Evolutionary conservation across 495 filamentous ascomycete genomes (phyloP).

Genomic region (Trichoderma erinaceum): DNA sequence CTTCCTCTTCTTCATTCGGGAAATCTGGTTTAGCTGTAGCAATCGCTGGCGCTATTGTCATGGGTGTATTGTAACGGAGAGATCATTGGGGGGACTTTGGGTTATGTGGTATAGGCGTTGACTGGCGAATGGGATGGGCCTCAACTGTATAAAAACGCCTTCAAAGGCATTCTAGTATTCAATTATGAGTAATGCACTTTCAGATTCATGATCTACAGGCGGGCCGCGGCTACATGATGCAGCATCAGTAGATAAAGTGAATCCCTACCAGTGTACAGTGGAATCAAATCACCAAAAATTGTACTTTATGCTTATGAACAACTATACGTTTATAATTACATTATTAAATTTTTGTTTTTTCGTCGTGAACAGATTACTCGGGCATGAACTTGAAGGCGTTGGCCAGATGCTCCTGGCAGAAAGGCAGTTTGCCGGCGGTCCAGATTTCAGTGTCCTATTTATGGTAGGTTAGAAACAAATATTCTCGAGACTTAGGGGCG

Average conservation of each 20-base stretch:
- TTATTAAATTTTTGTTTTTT: background rate
- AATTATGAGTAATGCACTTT: background rate
- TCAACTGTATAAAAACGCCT: background rate
- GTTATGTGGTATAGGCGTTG: background rate
- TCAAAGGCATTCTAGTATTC: background rate
- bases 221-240: background rate
- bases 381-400: constrained; percentile 59
- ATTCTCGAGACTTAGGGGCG: background rate
- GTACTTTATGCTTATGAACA: background rate
- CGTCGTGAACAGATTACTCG: constrained; percentile 30
- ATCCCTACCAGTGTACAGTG: background rate
- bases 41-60: background rate
- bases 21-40: background rate
- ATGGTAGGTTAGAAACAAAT: background rate
- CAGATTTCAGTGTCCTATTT: constrained; percentile 61
- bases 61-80: background rate
- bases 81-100: background rate
- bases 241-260: background rate
- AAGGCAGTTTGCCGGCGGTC: constrained; percentile 60
- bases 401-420: constrained; percentile 57
- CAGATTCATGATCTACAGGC: background rate
- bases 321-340: background rate
- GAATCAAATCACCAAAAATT: background rate
- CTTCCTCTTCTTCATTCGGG: background rate
- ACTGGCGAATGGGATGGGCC: background rate